Evolutionary conservation across 169 alveolate species (phyloP).

Genomic region (Toxoplasma gondii): DNA sequence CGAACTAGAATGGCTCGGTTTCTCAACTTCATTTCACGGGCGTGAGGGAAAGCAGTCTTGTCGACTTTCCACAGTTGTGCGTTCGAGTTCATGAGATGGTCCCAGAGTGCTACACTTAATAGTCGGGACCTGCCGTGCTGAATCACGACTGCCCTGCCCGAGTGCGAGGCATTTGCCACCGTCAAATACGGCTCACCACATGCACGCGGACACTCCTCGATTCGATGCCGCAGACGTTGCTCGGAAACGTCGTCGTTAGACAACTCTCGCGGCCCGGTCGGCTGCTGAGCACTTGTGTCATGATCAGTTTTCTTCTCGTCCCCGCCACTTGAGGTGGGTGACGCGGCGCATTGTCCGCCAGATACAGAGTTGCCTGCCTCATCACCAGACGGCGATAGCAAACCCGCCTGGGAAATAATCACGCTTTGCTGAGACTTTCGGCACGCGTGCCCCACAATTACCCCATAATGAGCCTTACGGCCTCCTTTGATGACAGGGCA

Average conservation of each 20-base stretch:
- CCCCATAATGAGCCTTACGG: conserved; percentile 3
- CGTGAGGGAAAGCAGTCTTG: background rate
- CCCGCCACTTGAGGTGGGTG: no score
- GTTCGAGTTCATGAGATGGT: background rate
- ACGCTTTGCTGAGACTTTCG: background rate
- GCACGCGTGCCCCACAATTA: background rate
- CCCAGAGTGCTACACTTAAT: background rate
- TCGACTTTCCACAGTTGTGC: background rate
- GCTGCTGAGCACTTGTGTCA: background rate
- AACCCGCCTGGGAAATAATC: background rate
- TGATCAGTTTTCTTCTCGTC: background rate
- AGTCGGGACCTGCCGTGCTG: conserved; percentile 28
- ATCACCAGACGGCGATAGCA: background rate
- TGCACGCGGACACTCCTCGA: no score
- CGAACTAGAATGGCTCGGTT: background rate
- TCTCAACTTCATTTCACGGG: background rate
- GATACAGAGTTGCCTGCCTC: background rate
- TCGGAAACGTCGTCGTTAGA: background rate
- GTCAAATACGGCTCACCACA: background rate
- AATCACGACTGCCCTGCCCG: background rate
- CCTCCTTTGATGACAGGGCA: background rate
- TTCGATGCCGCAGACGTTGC: background rate
- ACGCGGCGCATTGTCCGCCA: background rate
- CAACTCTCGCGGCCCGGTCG: background rate
- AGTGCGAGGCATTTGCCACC: background rate